These are phyloP conservation scores for Bathelium albidoporum DNA, from an alignment of 495 filamentous ascomycete genomes.

Conservation along the genomic window DNA sequence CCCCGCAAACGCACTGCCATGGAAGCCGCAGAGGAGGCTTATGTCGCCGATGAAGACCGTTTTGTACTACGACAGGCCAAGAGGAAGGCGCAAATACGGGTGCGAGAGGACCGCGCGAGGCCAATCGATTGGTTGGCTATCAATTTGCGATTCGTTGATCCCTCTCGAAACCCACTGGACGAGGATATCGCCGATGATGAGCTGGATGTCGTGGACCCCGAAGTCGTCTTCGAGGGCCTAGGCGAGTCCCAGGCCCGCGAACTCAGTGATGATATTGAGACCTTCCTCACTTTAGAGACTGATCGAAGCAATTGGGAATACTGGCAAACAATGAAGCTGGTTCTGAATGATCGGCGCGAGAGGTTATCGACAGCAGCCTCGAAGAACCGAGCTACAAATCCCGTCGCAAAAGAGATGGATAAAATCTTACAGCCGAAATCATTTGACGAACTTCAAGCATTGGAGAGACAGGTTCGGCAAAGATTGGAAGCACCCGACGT, in stretches of 20 bases:
- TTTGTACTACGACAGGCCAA: slow-evolving; percentile 97
- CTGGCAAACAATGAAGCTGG: slow-evolving; percentile 80
- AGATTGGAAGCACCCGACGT: slow-evolving; percentile 84
- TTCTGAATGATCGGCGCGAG: slow-evolving; percentile 69
- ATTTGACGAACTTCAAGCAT: slow-evolving; percentile 69
- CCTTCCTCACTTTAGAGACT: slow-evolving; percentile 70
- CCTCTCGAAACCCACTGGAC: slow-evolving; percentile 65
- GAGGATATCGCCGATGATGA: slow-evolving; percentile 72
- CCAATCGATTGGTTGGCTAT: slow-evolving; percentile 95
- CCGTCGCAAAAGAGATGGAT: slow-evolving; percentile 82
- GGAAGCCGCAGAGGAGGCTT: slow-evolving; percentile 39
- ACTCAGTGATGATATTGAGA: slow-evolving; percentile 76
- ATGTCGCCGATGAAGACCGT: slow-evolving; percentile 87
- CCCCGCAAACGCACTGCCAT: slow-evolving; percentile 28
- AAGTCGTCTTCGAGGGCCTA: slow-evolving; percentile 69
- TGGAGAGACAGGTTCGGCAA: slow-evolving; percentile 73
- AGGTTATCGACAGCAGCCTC: slow-evolving; percentile 48
- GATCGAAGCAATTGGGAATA: slow-evolving; percentile 71
- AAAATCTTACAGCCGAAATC: slow-evolving; percentile 74
- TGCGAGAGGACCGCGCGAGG: slow-evolving; percentile 85
- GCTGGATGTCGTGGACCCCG: slow-evolving; percentile 70
- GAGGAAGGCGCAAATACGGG: slow-evolving; percentile 93
- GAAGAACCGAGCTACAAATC: slow-evolving; percentile 64
- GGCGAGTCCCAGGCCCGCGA: slow-evolving; percentile 60
- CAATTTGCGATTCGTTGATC: slow-evolving; percentile 76